These are phyloP conservation scores for Echinochloa phyllopogon DNA, from an alignment of 176 grass and related monocot genomes.

Conservation along the genomic window DNA sequence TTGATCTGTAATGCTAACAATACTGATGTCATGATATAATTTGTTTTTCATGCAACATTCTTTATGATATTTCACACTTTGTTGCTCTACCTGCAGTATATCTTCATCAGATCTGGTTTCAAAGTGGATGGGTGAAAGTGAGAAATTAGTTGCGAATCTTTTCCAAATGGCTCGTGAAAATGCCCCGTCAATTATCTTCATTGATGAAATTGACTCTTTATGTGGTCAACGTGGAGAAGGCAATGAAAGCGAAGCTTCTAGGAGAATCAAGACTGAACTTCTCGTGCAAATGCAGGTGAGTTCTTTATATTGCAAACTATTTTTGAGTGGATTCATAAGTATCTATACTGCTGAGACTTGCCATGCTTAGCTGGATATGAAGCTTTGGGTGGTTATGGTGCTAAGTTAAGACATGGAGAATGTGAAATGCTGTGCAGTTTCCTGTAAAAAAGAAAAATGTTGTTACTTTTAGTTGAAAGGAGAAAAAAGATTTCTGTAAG, in stretches of 20 bases:
- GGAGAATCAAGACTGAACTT: constrained; percentile 98
- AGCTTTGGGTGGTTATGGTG: constrained; percentile 14
- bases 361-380: neutral
- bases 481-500: neutral
- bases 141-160: constrained; percentile 94
- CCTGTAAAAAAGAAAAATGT: neutral
- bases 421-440: neutral
- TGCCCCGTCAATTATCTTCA: constrained; percentile 92
- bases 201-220: constrained; percentile 99
- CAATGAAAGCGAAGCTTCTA: constrained; percentile 97
- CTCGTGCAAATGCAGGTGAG: constrained; percentile 98
- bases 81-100: constrained; percentile 69
- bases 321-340: neutral
- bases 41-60: neutral
- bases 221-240: constrained; percentile 96
- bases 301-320: constrained; percentile 17
- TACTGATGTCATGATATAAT: neutral
- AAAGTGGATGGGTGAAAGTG: constrained; percentile 99
- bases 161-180: constrained; percentile 99
- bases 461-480: neutral
- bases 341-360: neutral
- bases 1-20: neutral
- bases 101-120: constrained; percentile 99
- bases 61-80: constrained; percentile 23
- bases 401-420: neutral